phyloP scores from a whole-genome alignment of 345 rosid genomes.

The Firmiana major region DNA sequence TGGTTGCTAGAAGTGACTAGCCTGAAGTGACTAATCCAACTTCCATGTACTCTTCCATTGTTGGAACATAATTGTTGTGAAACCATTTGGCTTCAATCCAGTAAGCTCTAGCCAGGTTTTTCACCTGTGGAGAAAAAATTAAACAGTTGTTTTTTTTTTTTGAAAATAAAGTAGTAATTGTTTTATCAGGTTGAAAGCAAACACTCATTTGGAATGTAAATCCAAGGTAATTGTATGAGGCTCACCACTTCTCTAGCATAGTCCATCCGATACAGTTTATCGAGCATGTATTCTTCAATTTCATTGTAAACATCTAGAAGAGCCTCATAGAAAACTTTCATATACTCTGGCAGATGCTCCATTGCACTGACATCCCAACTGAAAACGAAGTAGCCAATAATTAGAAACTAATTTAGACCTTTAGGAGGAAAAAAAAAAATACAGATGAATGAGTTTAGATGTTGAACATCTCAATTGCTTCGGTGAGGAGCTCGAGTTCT shows the following conservation, averaged over 20 bases:
- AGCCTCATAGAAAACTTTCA: conserved; percentile 26
- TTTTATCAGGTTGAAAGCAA: too few species aligned
- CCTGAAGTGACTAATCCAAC: conserved; percentile 7
- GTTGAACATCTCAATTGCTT: conserved; percentile 28
- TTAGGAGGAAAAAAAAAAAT: not conserved
- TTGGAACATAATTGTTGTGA: conserved; percentile 12
- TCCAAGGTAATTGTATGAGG: too few species aligned
- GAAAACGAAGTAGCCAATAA: conserved; percentile 1
- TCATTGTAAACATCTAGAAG: conserved; percentile 26
- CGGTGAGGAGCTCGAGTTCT: conserved; percentile 40
- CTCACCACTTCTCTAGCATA: too few species aligned
- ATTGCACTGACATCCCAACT: conserved; percentile 27
- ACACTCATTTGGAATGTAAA: too few species aligned
- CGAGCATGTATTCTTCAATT: conserved; percentile 19
- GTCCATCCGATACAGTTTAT: not conserved
- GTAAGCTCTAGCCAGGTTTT: conserved; percentile 12
- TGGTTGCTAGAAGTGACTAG: not conserved
- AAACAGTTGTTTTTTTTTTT: too few species aligned
- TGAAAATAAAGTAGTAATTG: too few species aligned
- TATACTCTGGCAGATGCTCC: conserved; percentile 31
- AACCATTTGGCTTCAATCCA: conserved; percentile 29
- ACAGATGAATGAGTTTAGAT: not conserved
- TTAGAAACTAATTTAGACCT: not conserved
- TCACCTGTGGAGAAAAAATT: conserved; percentile 25
- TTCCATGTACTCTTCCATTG: conserved; percentile 29